phyloP scores from a whole-genome alignment of 2,329 filamentous ascomycete species.

The Nemania serpens region DNA sequence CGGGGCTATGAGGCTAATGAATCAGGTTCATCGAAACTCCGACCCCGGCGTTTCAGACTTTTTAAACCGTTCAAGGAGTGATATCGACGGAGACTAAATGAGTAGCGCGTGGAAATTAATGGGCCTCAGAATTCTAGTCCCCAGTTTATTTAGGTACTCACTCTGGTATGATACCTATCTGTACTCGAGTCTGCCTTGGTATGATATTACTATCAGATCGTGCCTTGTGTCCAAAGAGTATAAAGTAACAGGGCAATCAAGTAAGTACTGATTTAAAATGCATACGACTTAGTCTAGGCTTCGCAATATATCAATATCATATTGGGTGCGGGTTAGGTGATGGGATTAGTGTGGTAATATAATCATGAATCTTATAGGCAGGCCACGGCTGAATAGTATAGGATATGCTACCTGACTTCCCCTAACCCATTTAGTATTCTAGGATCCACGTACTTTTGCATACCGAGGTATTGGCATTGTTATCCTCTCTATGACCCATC shows the following conservation, averaged over 20 bases:
- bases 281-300: background rate
- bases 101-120: background rate
- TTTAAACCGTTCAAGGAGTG: constrained; percentile 19
- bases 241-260: too few species aligned
- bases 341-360: too few species aligned
- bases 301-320: background rate
- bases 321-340: background rate
- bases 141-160: background rate
- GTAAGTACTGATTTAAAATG: background rate
- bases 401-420: too few species aligned
- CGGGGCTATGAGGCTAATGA: constrained; percentile 6
- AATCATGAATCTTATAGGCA: too few species aligned
- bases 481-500: constrained; percentile 6
- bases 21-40: constrained; percentile 6
- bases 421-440: background rate
- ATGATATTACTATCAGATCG: too few species aligned
- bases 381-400: too few species aligned
- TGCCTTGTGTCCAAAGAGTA: too few species aligned
- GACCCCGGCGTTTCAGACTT: constrained; percentile 21
- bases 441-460: background rate
- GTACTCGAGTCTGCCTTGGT: too few species aligned
- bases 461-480: constrained; percentile 10
- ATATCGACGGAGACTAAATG: background rate
- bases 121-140: background rate
- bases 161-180: too few species aligned